phyloP scores from a whole-genome alignment of 2,329 filamentous ascomycete species.

The Hirsutella minnesotensis region DNA sequence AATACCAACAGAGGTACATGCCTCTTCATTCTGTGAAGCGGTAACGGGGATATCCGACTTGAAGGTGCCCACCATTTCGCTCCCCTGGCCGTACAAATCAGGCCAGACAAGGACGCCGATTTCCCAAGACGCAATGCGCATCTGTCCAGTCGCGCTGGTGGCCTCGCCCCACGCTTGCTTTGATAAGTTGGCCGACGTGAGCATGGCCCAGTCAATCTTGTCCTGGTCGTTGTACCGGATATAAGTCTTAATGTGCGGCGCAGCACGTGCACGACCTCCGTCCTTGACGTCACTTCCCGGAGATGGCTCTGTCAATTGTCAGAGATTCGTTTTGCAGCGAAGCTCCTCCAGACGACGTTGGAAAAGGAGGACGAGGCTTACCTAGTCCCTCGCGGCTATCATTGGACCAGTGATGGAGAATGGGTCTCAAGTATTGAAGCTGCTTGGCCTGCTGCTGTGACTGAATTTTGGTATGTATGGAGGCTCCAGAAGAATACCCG shows the following conservation, averaged over 20 bases:
- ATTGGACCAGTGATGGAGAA: conserved; percentile 67
- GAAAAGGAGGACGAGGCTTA: neutral
- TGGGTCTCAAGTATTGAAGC: conserved; percentile 55
- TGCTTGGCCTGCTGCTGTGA: conserved; percentile 62
- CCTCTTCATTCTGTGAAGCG: conserved; percentile 8
- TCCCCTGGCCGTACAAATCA: conserved; percentile 34
- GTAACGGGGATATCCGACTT: conserved; percentile 40
- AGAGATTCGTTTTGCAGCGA: neutral
- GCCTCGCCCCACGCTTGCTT: conserved; percentile 80
- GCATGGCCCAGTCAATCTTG: conserved; percentile 68
- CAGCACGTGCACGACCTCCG: conserved; percentile 54
- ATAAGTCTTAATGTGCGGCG: conserved; percentile 86
- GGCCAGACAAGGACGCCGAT: conserved; percentile 79
- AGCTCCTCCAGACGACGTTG: neutral
- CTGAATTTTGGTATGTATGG: conserved; percentile 72
- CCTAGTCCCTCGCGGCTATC: conserved; percentile 29
- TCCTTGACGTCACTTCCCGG: conserved; percentile 21
- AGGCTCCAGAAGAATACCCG: conserved; percentile 65
- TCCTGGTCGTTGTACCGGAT: conserved; percentile 46
- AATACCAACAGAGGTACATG: conserved; percentile 44
- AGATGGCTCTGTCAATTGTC: conserved; percentile 12
- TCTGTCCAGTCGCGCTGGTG: conserved; percentile 40
- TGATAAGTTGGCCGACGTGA: conserved; percentile 86
- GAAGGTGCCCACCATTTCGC: conserved; percentile 59
- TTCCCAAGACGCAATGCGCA: conserved; percentile 72